These are phyloP conservation scores for Aspergillus sp. DNA, from an alignment of 2,329 filamentous ascomycete species.

Conservation along the genomic window DNA sequence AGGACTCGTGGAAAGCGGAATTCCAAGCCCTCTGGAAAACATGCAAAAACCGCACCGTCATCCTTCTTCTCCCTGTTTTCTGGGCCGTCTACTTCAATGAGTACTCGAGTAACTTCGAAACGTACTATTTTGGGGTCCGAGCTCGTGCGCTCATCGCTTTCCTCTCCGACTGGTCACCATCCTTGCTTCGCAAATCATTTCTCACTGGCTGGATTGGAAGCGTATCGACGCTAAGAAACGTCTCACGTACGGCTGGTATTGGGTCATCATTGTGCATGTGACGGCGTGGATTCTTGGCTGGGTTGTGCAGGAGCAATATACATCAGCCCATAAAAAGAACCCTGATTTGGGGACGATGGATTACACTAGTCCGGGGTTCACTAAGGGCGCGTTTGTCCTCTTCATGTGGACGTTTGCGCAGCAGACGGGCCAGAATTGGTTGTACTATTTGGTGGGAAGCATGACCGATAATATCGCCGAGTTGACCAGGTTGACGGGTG, in stretches of 20 bases:
- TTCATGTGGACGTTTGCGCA: constrained; percentile 54
- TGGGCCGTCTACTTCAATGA: constrained; percentile 51
- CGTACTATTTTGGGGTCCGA: constrained; percentile 52
- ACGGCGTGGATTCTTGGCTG: constrained; percentile 56
- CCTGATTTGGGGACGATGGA: constrained; percentile 40
- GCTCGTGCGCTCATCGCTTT: constrained; percentile 53
- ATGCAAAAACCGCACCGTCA: constrained; percentile 17
- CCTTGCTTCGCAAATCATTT: constrained; percentile 50
- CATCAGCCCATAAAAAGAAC: constrained; percentile 27
- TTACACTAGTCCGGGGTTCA: constrained; percentile 48
- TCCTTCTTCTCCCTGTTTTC: constrained; percentile 48
- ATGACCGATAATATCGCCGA: constrained; percentile 61
- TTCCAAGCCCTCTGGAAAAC: constrained; percentile 40
- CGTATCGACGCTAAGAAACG: constrained; percentile 43
- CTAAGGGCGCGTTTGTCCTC: constrained; percentile 52
- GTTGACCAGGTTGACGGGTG: constrained; percentile 43
- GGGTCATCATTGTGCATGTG: constrained; percentile 49
- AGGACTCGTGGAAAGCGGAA: constrained; percentile 45
- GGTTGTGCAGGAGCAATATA: constrained; percentile 57
- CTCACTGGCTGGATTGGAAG: constrained; percentile 49
- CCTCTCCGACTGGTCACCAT: constrained; percentile 44
- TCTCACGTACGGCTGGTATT: constrained; percentile 49
- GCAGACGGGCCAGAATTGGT: constrained; percentile 58
- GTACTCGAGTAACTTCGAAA: constrained; percentile 52
- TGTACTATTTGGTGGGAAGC: constrained; percentile 58